These are phyloP conservation scores for Laguncularia racemosa DNA, from an alignment of 345 rosid species.

Conservation along the genomic window DNA sequence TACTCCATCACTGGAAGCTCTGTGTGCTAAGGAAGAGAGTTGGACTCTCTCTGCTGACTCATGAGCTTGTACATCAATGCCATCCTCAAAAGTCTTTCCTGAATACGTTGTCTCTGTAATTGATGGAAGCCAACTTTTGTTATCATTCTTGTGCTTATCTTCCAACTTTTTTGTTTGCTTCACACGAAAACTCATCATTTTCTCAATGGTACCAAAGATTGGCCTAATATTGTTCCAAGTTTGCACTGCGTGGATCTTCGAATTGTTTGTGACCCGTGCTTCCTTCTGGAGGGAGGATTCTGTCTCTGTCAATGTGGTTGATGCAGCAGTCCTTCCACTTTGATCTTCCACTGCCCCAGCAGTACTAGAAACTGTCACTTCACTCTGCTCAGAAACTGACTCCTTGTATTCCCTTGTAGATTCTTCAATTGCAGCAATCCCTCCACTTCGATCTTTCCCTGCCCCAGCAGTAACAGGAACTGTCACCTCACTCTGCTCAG, in stretches of 20 bases:
- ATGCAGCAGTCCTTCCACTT: constrained; percentile 20
- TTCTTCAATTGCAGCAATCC: neutral
- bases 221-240: constrained; percentile 62
- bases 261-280: constrained; percentile 26
- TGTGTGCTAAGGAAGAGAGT: constrained; percentile 15
- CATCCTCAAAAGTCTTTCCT: constrained; percentile 32
- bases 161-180: constrained; percentile 33
- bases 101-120: constrained; percentile 22
- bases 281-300: constrained; percentile 23
- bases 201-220: constrained; percentile 54
- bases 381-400: neutral
- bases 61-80: neutral
- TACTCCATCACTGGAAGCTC: constrained; percentile 11
- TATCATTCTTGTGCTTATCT: constrained; percentile 13
- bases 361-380: constrained; percentile 11
- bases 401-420: constrained; percentile 12
- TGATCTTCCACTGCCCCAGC: constrained; percentile 17
- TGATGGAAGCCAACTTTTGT: constrained; percentile 29
- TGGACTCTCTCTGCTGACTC: no score
- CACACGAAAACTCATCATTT: constrained; percentile 64
- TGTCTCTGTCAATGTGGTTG: constrained; percentile 11
- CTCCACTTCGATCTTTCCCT: neutral
- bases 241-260: constrained; percentile 28
- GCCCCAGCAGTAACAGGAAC: neutral
- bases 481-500: neutral